phyloP scores from a whole-genome alignment of 2,329 filamentous ascomycete genomes.

The Thermoascus crustaceus region DNA sequence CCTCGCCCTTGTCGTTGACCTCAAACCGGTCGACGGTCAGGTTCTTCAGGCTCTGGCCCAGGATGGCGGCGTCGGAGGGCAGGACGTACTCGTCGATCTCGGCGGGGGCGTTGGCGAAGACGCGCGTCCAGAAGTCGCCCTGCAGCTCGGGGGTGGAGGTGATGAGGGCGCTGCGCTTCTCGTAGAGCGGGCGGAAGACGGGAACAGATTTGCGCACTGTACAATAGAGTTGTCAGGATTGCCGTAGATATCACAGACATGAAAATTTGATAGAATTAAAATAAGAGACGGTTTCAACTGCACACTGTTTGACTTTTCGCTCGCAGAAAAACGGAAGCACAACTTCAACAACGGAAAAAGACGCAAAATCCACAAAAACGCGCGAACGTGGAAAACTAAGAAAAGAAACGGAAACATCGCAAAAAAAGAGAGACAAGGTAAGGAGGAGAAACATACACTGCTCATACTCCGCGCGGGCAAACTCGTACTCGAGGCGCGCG shows the following conservation, averaged over 20 bases:
- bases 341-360: background rate
- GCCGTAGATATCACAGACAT: constrained; percentile 1
- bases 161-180: constrained; percentile 63
- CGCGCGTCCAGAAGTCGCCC: constrained; percentile 82
- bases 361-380: background rate
- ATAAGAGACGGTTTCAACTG: background rate
- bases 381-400: constrained; percentile 1
- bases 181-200: constrained; percentile 63
- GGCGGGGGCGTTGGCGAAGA: constrained; percentile 75
- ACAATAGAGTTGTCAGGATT: constrained; percentile 3
- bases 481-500: constrained; percentile 70
- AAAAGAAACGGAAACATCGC: constrained; percentile 1
- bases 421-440: constrained; percentile 4
- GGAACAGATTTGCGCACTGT: constrained; percentile 65
- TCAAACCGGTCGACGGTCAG: constrained; percentile 75
- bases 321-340: background rate
- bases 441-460: constrained; percentile 54
- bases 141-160: constrained; percentile 52
- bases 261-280: constrained; percentile 1
- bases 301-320: background rate
- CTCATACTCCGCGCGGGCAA: constrained; percentile 73
- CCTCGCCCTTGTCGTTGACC: constrained; percentile 49
- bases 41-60: constrained; percentile 59
- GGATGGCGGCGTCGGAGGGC: constrained; percentile 61
- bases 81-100: constrained; percentile 86